Evolutionary conservation across 257 asterid genomes (phyloP).

Genomic region (Petrea volubilis): DNA sequence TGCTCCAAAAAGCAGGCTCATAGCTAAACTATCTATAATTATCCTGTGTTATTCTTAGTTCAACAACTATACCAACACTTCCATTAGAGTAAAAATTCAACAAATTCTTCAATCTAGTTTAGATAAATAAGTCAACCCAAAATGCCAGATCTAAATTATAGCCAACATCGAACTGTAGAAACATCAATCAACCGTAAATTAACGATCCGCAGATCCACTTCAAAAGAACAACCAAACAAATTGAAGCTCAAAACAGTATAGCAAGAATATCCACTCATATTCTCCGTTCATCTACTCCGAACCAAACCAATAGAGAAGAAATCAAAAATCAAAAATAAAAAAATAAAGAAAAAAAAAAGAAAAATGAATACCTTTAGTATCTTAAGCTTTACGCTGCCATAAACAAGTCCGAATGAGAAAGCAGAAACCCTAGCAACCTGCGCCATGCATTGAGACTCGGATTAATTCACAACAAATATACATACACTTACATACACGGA

Average conservation of each 20-base stretch:
- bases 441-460: conserved; percentile 9
- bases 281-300: neutral
- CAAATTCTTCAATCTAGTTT: neutral
- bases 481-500: neutral
- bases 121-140: neutral
- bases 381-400: conserved; percentile 58
- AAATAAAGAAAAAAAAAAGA: neutral
- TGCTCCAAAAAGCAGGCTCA: neutral
- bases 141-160: conserved; percentile 19
- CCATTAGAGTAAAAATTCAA: neutral
- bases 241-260: neutral
- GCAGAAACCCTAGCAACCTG: conserved; percentile 73
- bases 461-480: neutral
- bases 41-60: neutral
- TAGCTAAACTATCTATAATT: neutral
- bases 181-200: neutral
- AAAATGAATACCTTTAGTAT: conserved; percentile 40
- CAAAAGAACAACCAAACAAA: neutral
- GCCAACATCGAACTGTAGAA: neutral
- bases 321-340: no score
- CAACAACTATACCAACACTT: neutral
- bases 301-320: neutral
- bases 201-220: conserved; percentile 6
- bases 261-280: neutral
- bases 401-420: conserved; percentile 50